A percentile compares a stretch with the other conserved stretches of the same genome.
Conservation (phyloP, 2,329 filamentous ascomycete genomes). For the Aspergillus brasiliensis region DNA sequence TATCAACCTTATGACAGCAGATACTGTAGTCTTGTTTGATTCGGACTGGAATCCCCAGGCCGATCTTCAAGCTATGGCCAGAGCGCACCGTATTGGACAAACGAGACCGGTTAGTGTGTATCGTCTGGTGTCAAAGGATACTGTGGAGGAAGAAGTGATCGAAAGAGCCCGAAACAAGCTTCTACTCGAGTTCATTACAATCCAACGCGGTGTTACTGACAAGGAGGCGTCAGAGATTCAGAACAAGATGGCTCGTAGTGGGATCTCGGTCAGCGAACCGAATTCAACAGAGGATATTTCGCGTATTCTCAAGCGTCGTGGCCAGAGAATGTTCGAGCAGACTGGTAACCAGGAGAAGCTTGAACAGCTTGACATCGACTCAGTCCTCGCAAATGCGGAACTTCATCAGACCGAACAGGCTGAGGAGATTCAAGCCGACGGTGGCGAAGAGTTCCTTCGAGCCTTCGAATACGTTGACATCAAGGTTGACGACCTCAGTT, state of each 20-base stretch:
- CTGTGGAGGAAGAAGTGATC: slow-evolving; percentile 95
- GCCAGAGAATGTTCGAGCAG: slow-evolving; percentile 99
- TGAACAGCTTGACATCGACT: slow-evolving; percentile 96
- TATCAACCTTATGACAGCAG: slow-evolving; percentile 98
- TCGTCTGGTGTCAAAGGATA: slow-evolving; percentile 94
- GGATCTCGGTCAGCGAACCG: slow-evolving; percentile 66
- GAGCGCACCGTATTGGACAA: slow-evolving; percentile 96
- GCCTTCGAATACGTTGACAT: slow-evolving; percentile 94
- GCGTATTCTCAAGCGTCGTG: slow-evolving; percentile 92
- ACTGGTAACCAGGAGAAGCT: slow-evolving; percentile 94
- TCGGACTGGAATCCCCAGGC: slow-evolving; percentile 97
- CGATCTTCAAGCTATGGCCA: slow-evolving; percentile 96
- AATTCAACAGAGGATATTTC: slow-evolving; percentile 94
- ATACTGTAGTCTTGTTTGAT: slow-evolving; percentile 96
- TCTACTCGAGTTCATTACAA: slow-evolving; percentile 94
- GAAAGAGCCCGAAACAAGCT: slow-evolving; percentile 97
- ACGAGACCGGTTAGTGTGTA: slow-evolving; percentile 96
- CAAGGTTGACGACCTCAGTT: slow-evolving; percentile 88
- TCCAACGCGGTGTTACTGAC: slow-evolving; percentile 94
- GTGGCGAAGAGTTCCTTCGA: slow-evolving; percentile 92
- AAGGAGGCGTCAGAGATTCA: slow-evolving; percentile 84
- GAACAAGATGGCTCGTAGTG: slow-evolving; percentile 71
- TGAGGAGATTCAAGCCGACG: slow-evolving; percentile 90
- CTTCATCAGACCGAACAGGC: slow-evolving; percentile 95
- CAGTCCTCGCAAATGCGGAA: slow-evolving; percentile 94